Percentiles rank a stretch among this genome's conserved stretches.
Evolutionary conservation across 208 protist genomes (phyloP).

Genomic region (Crithidia acanthocephali): DNA sequence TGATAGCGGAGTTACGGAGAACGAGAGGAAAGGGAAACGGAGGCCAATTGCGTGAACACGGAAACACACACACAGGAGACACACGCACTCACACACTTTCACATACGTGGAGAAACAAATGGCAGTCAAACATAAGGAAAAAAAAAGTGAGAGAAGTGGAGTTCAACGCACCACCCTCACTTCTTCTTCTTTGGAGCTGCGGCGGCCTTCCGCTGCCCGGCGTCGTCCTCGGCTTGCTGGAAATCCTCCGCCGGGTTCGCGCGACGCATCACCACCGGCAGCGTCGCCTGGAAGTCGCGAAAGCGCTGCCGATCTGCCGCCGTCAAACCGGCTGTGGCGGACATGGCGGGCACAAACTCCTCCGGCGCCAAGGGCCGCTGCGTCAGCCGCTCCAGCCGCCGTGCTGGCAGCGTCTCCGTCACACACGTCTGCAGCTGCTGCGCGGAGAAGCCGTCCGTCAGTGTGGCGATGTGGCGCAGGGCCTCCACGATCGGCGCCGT

Average conservation of each 20-base stretch:
- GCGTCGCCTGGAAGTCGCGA: constrained; percentile 58
- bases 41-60: neutral
- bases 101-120: neutral
- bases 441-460: constrained; percentile 79
- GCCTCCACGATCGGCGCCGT: constrained; percentile 22
- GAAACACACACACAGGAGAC: no score
- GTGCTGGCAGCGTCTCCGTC: constrained; percentile 56
- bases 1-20: neutral
- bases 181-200: constrained; percentile 21
- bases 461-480: constrained; percentile 71
- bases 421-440: constrained; percentile 68
- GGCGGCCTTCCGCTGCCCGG: constrained; percentile 33
- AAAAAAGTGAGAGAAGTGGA: neutral
- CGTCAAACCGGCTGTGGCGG: constrained; percentile 52
- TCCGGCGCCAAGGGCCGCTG: constrained; percentile 62
- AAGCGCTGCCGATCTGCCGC: constrained; percentile 60
- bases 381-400: constrained; percentile 75
- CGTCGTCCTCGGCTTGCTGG: constrained; percentile 69
- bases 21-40: neutral
- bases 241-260: constrained; percentile 78
- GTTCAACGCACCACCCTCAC: neutral
- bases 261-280: constrained; percentile 77
- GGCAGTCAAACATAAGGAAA: neutral
- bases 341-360: constrained; percentile 85
- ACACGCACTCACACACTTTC: no score